Evolutionary conservation across 768 basidiomycete genomes (phyloP), one percentile per base, ranked within the genome.

Genomic region (Calocybe gangraenosa): DNA sequence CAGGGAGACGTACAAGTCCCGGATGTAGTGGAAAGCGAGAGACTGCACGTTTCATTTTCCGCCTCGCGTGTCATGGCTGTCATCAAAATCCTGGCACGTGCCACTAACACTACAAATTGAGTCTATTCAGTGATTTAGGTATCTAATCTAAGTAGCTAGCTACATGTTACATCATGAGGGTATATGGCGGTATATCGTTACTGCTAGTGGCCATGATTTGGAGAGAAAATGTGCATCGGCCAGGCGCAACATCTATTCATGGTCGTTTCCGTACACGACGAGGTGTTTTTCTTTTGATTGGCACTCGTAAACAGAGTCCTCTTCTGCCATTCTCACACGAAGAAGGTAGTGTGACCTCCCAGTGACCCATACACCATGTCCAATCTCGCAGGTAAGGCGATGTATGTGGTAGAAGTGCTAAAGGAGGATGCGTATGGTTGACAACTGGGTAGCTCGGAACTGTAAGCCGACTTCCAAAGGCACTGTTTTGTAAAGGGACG

Each of bases 401-500:
- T 7, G 53, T 42, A 44, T 47, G 47, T 40, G 58, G 50, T 3
- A 48, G 44, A 22, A 49, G 49, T 14, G 45, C 40, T 58, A 69
- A 65, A 4, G 75, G 78, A 36, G 78, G 77, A 52, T 70, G 71
- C n/a, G 59, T 55, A 18, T 62, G 58, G 57, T 81, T 81, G 48
- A 73, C 68, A 19, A 63, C 64, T 2, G 69, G 65, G 50, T 76
- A 65, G 31, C 59, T 62, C 4, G 79, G 80, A 13, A 82, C 73
- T 1, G 73, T 70, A 18, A 81, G 70, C 22, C 65, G 65, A 38
- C 65, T 61, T 28, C 76, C 74, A 54, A 79, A 81, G 3, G 69
- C 74, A 11, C 70, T 63, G 54, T 82, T 73, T 59, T 83, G 81
- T 50, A 66, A 67, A 9, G 81, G 79, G 15, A 78, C 67, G 47